These are phyloP conservation scores for Saururus chinensis DNA, from an alignment of 164 flowering plant genomes.

Conservation along the genomic window DNA sequence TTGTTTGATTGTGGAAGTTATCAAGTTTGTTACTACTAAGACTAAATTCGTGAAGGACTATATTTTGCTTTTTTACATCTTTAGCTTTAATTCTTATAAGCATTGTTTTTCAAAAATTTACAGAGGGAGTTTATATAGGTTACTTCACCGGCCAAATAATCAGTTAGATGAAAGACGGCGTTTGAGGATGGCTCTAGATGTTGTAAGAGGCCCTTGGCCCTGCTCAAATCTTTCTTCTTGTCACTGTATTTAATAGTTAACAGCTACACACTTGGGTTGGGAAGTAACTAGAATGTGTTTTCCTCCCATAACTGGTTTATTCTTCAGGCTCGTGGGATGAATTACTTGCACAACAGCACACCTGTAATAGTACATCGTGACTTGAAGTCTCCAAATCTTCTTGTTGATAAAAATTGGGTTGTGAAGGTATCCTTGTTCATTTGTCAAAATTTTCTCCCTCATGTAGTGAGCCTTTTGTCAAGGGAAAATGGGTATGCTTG, in stretches of 20 bases:
- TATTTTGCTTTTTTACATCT: background rate
- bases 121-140: conserved; percentile 95
- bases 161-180: conserved; percentile 80
- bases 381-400: conserved; percentile 95
- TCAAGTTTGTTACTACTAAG: background rate
- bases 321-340: conserved; percentile 93
- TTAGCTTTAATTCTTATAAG: background rate
- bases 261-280: background rate
- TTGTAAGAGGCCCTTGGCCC: conserved; percentile 31
- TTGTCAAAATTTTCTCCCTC: background rate
- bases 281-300: conserved; percentile 3
- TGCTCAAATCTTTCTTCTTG: background rate
- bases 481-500: background rate
- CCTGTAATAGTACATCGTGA: conserved; percentile 93
- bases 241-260: background rate
- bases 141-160: conserved; percentile 79
- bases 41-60: background rate
- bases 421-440: conserved; percentile 53
- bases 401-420: conserved; percentile 96
- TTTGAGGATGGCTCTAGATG: conserved; percentile 86
- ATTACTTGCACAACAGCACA: conserved; percentile 77
- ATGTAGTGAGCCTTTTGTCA: background rate
- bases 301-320: conserved; percentile 8
- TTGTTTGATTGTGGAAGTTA: background rate
- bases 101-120: conserved; percentile 5